A percentile compares a stretch with the other conserved stretches of the same genome.
Conservation (phyloP, 495 filamentous ascomycete genomes). For the Trichoderma parareesei region DNA sequence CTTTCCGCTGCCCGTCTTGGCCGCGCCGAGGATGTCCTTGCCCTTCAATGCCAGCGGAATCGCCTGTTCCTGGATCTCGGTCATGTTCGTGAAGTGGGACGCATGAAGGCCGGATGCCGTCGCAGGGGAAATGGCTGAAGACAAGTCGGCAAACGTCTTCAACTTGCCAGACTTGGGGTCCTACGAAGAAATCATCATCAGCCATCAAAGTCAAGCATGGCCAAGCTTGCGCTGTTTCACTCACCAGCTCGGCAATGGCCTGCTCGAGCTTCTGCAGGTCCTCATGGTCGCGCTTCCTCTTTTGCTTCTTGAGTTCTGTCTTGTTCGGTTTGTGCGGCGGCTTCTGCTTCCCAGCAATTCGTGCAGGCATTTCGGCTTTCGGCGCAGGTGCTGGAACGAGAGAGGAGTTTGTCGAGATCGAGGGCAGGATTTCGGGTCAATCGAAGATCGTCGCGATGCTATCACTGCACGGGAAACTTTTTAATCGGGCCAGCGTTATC, state of each 20-base stretch:
- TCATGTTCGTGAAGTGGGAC: slow-evolving; percentile 84
- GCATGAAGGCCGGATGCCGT: slow-evolving; percentile 71
- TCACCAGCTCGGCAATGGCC: slow-evolving; percentile 39
- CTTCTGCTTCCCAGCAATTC: not conserved
- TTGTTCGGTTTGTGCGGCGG: slow-evolving; percentile 55
- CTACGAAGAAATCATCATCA: slow-evolving; percentile 18
- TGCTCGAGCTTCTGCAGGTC: slow-evolving; percentile 14
- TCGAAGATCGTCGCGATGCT: not conserved
- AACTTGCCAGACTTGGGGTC: slow-evolving; percentile 39
- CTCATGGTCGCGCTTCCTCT: slow-evolving; percentile 36
- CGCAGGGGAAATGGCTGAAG: slow-evolving; percentile 66
- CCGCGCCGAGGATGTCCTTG: slow-evolving; percentile 84
- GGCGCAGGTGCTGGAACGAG: not conserved
- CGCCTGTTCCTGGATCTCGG: slow-evolving; percentile 83
- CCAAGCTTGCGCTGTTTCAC: slow-evolving; percentile 10
- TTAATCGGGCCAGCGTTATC: not conserved
- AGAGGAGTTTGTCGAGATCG: not conserved
- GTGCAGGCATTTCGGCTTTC: not conserved
- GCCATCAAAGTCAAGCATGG: not conserved
- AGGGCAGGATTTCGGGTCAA: not conserved
- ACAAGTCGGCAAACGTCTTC: slow-evolving; percentile 63
- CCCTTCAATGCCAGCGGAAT: slow-evolving; percentile 82
- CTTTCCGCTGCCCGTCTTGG: slow-evolving; percentile 95
- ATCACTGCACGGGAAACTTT: slow-evolving; percentile 7
- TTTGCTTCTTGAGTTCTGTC: slow-evolving; percentile 49